These are phyloP conservation scores for Cadophora luteo-olivacea DNA, from an alignment of 2,329 filamentous ascomycete genomes.

Conservation along the genomic window DNA sequence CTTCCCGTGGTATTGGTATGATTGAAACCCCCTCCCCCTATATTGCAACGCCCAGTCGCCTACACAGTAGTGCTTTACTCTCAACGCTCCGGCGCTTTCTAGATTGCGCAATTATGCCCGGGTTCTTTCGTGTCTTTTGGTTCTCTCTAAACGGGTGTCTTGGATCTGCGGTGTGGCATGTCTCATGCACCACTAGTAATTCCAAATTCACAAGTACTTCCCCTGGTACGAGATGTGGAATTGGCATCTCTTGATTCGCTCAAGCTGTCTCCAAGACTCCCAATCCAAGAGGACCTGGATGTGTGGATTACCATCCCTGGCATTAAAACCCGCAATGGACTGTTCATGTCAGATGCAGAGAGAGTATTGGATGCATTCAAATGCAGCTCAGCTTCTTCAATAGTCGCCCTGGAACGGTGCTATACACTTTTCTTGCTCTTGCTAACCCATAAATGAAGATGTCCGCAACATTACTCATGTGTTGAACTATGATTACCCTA, in stretches of 20 bases:
- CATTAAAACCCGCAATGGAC: conserved; percentile 52
- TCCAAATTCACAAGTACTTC: conserved; percentile 73
- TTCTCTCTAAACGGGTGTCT: conserved; percentile 84
- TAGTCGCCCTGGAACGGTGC: conserved; percentile 65
- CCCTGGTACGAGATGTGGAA: conserved; percentile 76
- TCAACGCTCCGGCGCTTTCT: conserved; percentile 86
- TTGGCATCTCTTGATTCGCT: conserved; percentile 80
- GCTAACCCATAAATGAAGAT: conserved; percentile 92
- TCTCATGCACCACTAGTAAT: conserved; percentile 73
- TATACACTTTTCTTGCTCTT: conserved; percentile 64
- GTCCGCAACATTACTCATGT: conserved; percentile 99
- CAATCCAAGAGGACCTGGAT: conserved; percentile 63
- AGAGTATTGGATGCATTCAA: conserved; percentile 49
- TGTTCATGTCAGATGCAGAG: conserved; percentile 46
- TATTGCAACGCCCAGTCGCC: conserved; percentile 64
- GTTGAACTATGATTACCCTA: conserved; percentile 99
- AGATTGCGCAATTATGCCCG: conserved; percentile 92
- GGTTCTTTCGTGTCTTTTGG: conserved; percentile 83
- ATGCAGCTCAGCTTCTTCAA: conserved; percentile 46
- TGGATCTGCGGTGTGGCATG: conserved; percentile 80
- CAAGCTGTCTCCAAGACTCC: conserved; percentile 79
- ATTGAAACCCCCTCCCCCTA: conserved; percentile 65
- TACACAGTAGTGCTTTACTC: conserved; percentile 82
- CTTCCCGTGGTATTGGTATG: conserved; percentile 99
- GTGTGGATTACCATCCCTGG: conserved; percentile 57